Evolutionary conservation across 306 rosid genomes (phyloP).

Genomic region (Corylus avellana): DNA sequence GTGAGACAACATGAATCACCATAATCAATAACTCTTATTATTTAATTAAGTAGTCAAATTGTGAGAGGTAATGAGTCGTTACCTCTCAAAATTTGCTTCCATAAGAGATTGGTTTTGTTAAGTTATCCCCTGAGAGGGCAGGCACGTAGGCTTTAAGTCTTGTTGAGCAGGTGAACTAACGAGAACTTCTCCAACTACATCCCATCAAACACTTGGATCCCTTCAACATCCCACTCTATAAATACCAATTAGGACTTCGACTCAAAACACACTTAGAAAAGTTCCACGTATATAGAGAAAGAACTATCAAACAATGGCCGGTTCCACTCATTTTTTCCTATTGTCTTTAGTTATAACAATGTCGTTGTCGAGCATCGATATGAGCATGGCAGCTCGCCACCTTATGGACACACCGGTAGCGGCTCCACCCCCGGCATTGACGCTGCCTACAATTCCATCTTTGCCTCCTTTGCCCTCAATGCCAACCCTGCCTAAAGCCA

Average conservation of each 20-base stretch:
- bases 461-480: conserved; percentile 15
- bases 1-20: no score
- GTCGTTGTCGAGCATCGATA: conserved; percentile 26
- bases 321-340: conserved; percentile 3
- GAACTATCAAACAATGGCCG: conserved; percentile 1
- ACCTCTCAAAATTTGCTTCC: not conserved
- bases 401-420: conserved; percentile 28
- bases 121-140: not conserved
- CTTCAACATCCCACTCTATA: not conserved
- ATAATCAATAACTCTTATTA: no score
- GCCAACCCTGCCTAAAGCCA: no score
- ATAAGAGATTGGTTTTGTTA: not conserved
- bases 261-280: not conserved
- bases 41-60: not conserved
- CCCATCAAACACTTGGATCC: conserved; percentile 23
- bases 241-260: not conserved
- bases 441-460: conserved; percentile 27
- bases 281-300: not conserved
- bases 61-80: not conserved
- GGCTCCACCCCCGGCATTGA: conserved; percentile 34
- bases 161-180: conserved; percentile 30
- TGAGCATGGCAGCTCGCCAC: conserved; percentile 29
- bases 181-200: conserved; percentile 12
- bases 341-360: conserved; percentile 4
- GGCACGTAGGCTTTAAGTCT: conserved; percentile 8